Evolutionary conservation across 257 asterid species (phyloP).

Genomic region (Eustoma russellianum): DNA sequence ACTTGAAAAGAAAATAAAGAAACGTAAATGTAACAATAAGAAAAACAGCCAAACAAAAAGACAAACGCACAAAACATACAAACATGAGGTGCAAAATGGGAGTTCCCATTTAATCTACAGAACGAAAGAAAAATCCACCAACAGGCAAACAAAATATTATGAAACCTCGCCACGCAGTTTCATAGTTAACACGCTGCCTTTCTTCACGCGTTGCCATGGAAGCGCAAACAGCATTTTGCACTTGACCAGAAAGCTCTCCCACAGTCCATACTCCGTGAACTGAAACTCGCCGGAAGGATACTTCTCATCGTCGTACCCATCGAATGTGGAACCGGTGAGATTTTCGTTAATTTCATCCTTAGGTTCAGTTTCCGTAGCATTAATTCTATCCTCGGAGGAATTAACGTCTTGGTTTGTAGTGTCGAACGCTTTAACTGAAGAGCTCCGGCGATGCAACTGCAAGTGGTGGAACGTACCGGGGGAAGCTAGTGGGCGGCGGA

Average conservation of each 20-base stretch:
- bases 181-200: slow-evolving; percentile 82
- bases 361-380: slow-evolving; percentile 7
- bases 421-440: slow-evolving; percentile 44
- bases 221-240: slow-evolving; percentile 62
- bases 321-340: slow-evolving; percentile 3
- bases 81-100: too few relatives aligned
- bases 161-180: slow-evolving; percentile 83
- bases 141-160: neutral
- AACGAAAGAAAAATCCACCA: neutral
- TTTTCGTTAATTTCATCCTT: slow-evolving; percentile 7
- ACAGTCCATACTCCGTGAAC: slow-evolving; percentile 44
- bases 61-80: too few relatives aligned
- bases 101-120: neutral
- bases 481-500: neutral
- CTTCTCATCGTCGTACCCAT: slow-evolving; percentile 16
- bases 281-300: slow-evolving; percentile 82
- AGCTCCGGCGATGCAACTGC: slow-evolving; percentile 2
- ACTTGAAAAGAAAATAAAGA: too few relatives aligned
- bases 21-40: too few relatives aligned
- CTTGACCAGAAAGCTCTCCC: slow-evolving; percentile 63
- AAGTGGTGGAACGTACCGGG: neutral
- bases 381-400: slow-evolving; percentile 10
- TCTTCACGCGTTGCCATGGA: slow-evolving; percentile 93
- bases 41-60: too few relatives aligned
- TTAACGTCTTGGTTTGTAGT: slow-evolving; percentile 28